Evolutionary conservation across 2,329 filamentous ascomycete genomes (phyloP), one percentile per base, ranked within the genome.

Genomic region (Colletotrichum lupini): DNA sequence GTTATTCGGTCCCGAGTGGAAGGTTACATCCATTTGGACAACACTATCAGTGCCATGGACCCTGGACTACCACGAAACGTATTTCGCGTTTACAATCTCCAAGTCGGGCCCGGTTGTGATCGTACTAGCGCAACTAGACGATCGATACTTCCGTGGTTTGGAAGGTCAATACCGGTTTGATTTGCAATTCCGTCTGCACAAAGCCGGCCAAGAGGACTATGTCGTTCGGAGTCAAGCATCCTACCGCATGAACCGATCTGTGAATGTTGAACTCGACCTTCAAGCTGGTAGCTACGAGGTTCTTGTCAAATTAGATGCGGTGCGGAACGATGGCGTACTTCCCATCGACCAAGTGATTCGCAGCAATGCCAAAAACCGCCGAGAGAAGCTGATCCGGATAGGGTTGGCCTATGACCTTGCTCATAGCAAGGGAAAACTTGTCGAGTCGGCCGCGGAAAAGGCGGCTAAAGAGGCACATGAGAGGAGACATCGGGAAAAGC

Each of bases 211-310:
- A 76, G 86, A 88, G 67, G 87, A 89, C 75, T 89, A 90, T 75
- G 83, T 90, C 16, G 87, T 90, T 16, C 86, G 88, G 77, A 89
- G 86, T 70, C 85, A 89, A 63, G 83, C 83, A 37, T 85, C 86
- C 42, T 87, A 88, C 73, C 82, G 88, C 28, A 94, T 95, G 89
- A 90, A 87, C 26, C 91, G 94, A 7, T 94, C 92, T 1, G 92
- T 95, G 52, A 95, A 92, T 63, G 91, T 93, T 1, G 94, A 97
- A 80, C 86, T 97, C 9, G 87, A 92, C 46, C 89, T 97, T 30
- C 91, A 94, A 24, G 88, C 92, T 0, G 94, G 94, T 12, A 90
- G 89, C 56, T 97, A 97, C 81, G 90, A 90, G 7, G 90, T 97
- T 5, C 86, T 94, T 26, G 88, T 96, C 80, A 95, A 94, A 79